Percentiles rank a stretch among this genome's conserved stretches.
Evolutionary conservation across 73 alveolate species (phyloP).

Genomic region (Symbiodinium natans): DNA sequence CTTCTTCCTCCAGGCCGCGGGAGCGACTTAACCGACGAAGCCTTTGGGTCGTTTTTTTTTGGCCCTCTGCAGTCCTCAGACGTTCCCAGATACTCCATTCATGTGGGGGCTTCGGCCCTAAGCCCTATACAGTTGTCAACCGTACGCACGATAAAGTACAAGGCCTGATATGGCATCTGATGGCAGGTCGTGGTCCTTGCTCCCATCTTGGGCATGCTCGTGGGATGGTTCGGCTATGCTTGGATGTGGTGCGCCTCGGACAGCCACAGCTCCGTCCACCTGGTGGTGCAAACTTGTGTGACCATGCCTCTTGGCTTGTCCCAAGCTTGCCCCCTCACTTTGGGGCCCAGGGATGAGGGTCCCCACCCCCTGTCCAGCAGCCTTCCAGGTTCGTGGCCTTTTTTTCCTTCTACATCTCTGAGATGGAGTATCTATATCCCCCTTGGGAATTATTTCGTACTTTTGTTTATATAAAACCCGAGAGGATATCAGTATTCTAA

Average conservation of each 20-base stretch:
- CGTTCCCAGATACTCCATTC: too few species aligned
- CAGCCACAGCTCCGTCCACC: constrained; percentile 15
- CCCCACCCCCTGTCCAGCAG: not conserved
- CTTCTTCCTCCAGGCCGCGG: not conserved
- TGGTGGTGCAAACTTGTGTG: not conserved
- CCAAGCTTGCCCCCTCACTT: not conserved
- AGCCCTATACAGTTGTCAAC: too few species aligned
- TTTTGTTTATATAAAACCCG: not conserved
- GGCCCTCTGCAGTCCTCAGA: too few species aligned
- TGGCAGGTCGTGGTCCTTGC: not conserved
- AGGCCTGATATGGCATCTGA: too few species aligned
- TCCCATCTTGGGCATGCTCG: constrained; percentile 1
- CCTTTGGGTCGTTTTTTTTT: too few species aligned
- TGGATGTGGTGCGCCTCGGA: not conserved
- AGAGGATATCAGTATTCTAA: too few species aligned
- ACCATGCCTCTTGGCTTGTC: not conserved
- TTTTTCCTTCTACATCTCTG: not conserved
- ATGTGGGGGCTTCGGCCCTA: too few species aligned
- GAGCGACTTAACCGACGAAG: too few species aligned
- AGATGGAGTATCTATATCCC: not conserved
- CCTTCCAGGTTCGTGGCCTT: not conserved
- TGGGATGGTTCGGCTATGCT: not conserved
- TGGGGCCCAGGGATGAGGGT: not conserved
- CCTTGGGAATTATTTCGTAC: not conserved
- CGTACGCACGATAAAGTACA: too few species aligned